Evolutionary conservation across 768 basidiomycete species (phyloP).

Genomic region (Boletus pseudopeckii): DNA sequence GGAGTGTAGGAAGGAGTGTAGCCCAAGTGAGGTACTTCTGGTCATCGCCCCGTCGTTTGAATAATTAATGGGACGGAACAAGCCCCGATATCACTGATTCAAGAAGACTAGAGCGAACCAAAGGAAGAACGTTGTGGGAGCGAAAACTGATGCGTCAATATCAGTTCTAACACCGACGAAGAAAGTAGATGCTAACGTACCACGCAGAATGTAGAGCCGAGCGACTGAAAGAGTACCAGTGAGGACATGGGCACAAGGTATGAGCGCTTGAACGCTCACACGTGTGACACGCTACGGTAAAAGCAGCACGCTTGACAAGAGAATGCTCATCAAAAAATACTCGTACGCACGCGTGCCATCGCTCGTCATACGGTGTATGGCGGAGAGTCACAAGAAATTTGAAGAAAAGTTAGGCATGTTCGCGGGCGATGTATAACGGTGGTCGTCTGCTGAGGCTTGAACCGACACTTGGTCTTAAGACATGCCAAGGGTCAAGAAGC

Average conservation of each 20-base stretch:
- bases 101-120: background rate
- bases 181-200: background rate
- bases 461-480: background rate
- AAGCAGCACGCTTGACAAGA: background rate
- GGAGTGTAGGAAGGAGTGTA: background rate
- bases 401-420: background rate
- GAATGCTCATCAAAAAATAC: background rate
- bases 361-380: background rate
- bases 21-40: background rate
- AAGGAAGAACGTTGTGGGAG: background rate
- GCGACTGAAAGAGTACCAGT: background rate
- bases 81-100: background rate
- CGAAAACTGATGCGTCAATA: background rate
- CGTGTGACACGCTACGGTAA: background rate
- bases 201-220: background rate
- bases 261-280: too few species aligned
- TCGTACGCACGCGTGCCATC: background rate
- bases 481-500: background rate
- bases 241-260: background rate
- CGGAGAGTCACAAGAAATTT: background rate
- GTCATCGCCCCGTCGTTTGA: background rate
- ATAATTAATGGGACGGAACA: background rate
- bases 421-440: background rate
- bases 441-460: background rate
- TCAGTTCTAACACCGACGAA: constrained; percentile 2